Evolutionary conservation across 2,329 filamentous ascomycete species (phyloP).

Genomic region (Aspergillus sp.): DNA sequence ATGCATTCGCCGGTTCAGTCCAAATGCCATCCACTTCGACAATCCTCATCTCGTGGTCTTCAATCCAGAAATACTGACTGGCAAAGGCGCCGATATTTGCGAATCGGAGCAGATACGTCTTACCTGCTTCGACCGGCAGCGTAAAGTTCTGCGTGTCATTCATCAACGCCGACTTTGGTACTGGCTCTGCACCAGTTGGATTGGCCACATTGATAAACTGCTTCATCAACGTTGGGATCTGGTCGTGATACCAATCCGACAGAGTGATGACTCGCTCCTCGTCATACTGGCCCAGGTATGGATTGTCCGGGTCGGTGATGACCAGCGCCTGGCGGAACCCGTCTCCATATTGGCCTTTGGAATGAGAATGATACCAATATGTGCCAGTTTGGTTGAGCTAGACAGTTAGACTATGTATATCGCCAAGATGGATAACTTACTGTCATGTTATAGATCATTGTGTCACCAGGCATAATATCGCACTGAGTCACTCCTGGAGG

Average conservation of each 20-base stretch:
- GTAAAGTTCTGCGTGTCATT: constrained; percentile 63
- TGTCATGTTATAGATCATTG: constrained; percentile 65
- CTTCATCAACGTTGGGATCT: background rate
- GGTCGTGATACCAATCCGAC: constrained; percentile 66
- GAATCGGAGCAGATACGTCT: constrained; percentile 66
- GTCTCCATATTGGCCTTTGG: constrained; percentile 61
- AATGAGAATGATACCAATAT: constrained; percentile 67
- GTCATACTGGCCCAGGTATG: constrained; percentile 49
- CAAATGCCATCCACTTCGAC: constrained; percentile 70
- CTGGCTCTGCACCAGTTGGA: constrained; percentile 55
- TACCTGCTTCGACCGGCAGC: constrained; percentile 57
- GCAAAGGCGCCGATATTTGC: constrained; percentile 68
- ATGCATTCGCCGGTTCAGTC: constrained; percentile 53
- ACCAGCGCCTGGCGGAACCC: constrained; percentile 64
- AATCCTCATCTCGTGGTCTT: constrained; percentile 55
- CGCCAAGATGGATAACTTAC: constrained; percentile 36
- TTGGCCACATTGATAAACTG: constrained; percentile 47
- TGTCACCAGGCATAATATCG: constrained; percentile 57
- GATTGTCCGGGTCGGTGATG: constrained; percentile 56
- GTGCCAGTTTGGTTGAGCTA: constrained; percentile 48
- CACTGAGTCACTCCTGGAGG: constrained; percentile 64
- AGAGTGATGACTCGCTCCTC: constrained; percentile 62
- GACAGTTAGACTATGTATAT: constrained; percentile 38
- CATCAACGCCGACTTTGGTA: constrained; percentile 63
- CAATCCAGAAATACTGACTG: constrained; percentile 42